Evolutionary conservation across 176 grass and related monocot species (phyloP).

Genomic region (Thalia dealbata): DNA sequence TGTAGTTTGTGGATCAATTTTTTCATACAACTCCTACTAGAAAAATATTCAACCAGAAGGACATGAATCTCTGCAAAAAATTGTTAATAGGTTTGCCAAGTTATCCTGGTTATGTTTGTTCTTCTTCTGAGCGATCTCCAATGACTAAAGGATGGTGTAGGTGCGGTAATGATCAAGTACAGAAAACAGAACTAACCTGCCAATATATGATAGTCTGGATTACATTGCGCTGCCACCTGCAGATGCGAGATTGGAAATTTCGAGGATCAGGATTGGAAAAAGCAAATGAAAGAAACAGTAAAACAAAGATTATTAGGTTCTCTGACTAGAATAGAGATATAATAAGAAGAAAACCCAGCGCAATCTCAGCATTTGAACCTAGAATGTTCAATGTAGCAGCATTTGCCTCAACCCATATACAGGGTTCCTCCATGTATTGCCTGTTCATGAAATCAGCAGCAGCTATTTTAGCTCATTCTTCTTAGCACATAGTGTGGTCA

Average conservation of each 20-base stretch:
- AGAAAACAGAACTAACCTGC: conserved; percentile 54
- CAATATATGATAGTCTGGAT: conserved; percentile 98
- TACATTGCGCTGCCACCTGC: conserved; percentile 69
- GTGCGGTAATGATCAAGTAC: no score
- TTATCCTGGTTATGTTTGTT: not conserved
- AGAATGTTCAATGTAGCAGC: conserved; percentile 52
- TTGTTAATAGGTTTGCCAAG: not conserved
- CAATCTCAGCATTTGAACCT: conserved; percentile 79
- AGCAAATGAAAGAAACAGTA: conserved; percentile 9
- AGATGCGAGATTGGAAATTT: conserved; percentile 29
- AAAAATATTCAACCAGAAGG: no score
- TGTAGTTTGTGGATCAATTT: no score
- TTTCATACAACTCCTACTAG: no score
- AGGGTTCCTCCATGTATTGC: conserved; percentile 81
- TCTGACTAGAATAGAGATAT: conserved; percentile 90
- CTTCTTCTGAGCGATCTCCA: not conserved
- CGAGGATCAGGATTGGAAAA: conserved; percentile 5
- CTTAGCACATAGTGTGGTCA: not conserved
- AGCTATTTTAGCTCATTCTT: not conserved
- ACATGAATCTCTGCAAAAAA: no score
- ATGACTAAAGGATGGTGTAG: not conserved
- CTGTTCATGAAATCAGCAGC: conserved; percentile 35
- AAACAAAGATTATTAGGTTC: conserved; percentile 20
- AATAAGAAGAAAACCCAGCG: conserved; percentile 73
- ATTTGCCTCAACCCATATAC: conserved; percentile 72